Conservation (phyloP, 2,329 filamentous ascomycete species). For the Cryphonectria parasitica region DNA sequence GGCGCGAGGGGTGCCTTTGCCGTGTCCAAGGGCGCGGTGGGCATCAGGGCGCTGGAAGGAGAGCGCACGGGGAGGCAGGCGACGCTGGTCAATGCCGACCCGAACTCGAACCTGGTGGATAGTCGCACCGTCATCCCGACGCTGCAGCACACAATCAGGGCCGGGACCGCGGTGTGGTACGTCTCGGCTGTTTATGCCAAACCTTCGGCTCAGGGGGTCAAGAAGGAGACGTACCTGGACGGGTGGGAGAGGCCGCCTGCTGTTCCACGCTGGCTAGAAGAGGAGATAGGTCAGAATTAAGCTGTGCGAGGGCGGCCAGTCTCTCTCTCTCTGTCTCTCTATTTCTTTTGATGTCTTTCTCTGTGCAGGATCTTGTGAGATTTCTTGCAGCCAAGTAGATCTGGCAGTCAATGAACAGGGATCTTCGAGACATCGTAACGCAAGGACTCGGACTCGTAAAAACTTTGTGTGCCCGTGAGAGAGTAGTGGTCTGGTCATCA, state of each 20-base stretch:
- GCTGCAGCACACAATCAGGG: constrained; percentile 63
- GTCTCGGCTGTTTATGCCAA: constrained; percentile 73
- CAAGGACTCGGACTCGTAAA: neutral
- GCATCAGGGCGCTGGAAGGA: constrained; percentile 60
- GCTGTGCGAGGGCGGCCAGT: neutral
- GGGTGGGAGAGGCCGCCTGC: constrained; percentile 62
- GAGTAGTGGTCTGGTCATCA: neutral
- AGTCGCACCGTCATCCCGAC: constrained; percentile 73
- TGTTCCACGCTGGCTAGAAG: constrained; percentile 64
- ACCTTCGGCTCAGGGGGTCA: constrained; percentile 58
- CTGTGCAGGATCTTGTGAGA: neutral
- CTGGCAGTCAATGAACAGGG: neutral
- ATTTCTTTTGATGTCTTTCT: neutral
- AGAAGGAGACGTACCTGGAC: constrained; percentile 57
- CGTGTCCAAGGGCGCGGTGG: constrained; percentile 59
- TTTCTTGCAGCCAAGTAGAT: neutral
- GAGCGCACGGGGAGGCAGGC: constrained; percentile 55
- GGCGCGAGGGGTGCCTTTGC: constrained; percentile 59
- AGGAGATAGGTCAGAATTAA: constrained; percentile 47
- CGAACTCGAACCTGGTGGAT: constrained; percentile 78
- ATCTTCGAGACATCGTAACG: neutral
- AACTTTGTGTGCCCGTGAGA: neutral
- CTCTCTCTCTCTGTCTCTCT: neutral
- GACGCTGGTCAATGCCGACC: constrained; percentile 73
- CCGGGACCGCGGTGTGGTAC: constrained; percentile 66